Conservation (phyloP, 768 basidiomycete species). For the Tulasnella sp. region DNA sequence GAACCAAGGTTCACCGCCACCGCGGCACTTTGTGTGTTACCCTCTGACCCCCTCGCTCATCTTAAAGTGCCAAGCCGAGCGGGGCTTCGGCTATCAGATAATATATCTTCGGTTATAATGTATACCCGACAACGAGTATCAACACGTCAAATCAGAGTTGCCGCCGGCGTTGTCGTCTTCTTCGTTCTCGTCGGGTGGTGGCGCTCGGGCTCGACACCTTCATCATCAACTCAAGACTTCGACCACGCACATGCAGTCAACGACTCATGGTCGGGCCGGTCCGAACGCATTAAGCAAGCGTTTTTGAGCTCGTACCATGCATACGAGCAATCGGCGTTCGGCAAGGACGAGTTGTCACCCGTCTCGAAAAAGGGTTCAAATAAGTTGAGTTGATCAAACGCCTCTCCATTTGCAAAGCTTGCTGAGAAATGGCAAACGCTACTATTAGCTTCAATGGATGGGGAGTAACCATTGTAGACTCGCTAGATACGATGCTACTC, state of each 20-base stretch:
- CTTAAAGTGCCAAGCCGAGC: background rate
- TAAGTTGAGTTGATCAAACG: background rate
- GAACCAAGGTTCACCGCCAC: too few species aligned
- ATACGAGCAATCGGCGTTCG: slow-evolving; percentile 20
- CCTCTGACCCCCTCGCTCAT: background rate
- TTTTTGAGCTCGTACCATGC: slow-evolving; percentile 19
- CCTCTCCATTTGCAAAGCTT: background rate
- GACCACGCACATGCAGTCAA: background rate
- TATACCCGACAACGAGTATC: background rate
- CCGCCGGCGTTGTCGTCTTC: background rate
- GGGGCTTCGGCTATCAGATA: background rate
- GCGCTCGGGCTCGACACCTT: background rate
- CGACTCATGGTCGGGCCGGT: slow-evolving; percentile 11
- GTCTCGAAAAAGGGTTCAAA: slow-evolving; percentile 16
- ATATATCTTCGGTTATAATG: background rate
- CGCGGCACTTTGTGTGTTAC: background rate
- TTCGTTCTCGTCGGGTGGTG: background rate
- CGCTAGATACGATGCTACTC: slow-evolving; percentile 75
- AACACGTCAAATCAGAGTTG: background rate
- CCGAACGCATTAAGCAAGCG: slow-evolving; percentile 16
- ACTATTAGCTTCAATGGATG: slow-evolving; percentile 43
- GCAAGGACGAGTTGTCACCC: slow-evolving; percentile 20
- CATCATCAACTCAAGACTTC: background rate
- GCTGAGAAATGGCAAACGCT: background rate
- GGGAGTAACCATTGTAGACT: slow-evolving; percentile 68